phyloP scores from a whole-genome alignment of 176 grass and related monocot species.

The Tillandsia fasciculata region DNA sequence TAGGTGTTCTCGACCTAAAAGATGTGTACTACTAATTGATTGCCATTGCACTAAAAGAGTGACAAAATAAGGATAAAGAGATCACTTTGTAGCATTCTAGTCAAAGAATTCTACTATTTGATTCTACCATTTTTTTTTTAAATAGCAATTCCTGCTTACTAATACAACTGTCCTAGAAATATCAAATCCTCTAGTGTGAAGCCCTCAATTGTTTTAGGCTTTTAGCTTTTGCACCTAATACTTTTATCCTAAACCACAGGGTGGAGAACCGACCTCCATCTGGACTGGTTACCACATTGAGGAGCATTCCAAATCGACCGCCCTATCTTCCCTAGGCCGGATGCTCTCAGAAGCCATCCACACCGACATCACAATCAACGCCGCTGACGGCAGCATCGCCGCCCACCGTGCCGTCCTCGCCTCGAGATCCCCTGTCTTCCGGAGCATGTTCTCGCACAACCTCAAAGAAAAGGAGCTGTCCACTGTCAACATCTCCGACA shows the following conservation, averaged over 20 bases:
- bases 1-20: not conserved
- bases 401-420: conserved; percentile 79
- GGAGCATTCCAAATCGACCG: conserved; percentile 39
- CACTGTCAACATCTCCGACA: conserved; percentile 71
- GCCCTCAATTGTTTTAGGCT: not conserved
- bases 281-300: conserved; percentile 54
- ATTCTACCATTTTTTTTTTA: too few species aligned
- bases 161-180: too few species aligned
- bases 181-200: too few species aligned
- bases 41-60: not conserved
- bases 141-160: too few species aligned
- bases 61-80: not conserved
- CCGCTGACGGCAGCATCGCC: conserved; percentile 52
- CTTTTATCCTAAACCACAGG: conserved; percentile 32
- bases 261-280: conserved; percentile 67
- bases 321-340: conserved; percentile 34
- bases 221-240: not conserved
- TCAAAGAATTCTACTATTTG: too few species aligned
- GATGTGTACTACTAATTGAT: not conserved
- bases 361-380: conserved; percentile 82
- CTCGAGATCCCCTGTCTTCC: conserved; percentile 57
- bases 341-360: conserved; percentile 77
- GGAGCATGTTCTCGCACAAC: conserved; percentile 93
- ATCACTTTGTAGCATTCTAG: not conserved
- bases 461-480: conserved; percentile 84